Conservation (phyloP, 1,284 basidiomycete genomes). For the Leccinum solheimii region DNA sequence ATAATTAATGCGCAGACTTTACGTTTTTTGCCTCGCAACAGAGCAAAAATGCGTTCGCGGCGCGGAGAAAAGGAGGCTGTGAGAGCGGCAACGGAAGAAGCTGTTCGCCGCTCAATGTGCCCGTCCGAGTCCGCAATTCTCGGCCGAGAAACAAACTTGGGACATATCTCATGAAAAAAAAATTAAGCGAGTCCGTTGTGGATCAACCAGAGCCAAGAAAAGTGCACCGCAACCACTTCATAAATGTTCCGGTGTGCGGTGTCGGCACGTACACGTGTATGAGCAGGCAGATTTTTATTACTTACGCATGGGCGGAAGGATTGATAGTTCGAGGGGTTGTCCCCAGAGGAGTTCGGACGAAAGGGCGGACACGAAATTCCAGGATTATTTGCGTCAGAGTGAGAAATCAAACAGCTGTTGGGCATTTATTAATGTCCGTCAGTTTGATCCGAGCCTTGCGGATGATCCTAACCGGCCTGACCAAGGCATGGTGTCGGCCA, state of each 20-base stretch:
- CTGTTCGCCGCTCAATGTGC: conserved; percentile 29
- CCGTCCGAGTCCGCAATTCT: conserved; percentile 21
- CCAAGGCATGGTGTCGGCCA: neutral
- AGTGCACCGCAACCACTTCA: neutral
- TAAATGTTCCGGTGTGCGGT: neutral
- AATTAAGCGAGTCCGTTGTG: neutral
- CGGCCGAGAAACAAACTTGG: conserved; percentile 14
- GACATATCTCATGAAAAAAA: neutral
- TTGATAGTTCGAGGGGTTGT: neutral
- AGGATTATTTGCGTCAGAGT: neutral
- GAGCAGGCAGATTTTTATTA: neutral
- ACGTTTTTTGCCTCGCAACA: conserved; percentile 26
- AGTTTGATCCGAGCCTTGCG: conserved; percentile 9
- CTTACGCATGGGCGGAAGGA: neutral
- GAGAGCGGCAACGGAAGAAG: conserved; percentile 10
- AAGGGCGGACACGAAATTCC: neutral
- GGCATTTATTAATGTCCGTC: neutral
- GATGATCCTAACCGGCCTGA: conserved; percentile 1
- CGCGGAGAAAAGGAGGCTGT: conserved; percentile 26
- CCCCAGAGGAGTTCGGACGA: neutral
- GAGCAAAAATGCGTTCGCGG: conserved; percentile 13
- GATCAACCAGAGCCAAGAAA: neutral
- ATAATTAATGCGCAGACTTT: conserved; percentile 20
- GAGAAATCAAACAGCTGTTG: neutral
- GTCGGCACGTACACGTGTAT: neutral